Evolutionary conservation across 2,329 filamentous ascomycete genomes (phyloP), one percentile per base, ranked within the genome.

Genomic region (Fusarium sp.): DNA sequence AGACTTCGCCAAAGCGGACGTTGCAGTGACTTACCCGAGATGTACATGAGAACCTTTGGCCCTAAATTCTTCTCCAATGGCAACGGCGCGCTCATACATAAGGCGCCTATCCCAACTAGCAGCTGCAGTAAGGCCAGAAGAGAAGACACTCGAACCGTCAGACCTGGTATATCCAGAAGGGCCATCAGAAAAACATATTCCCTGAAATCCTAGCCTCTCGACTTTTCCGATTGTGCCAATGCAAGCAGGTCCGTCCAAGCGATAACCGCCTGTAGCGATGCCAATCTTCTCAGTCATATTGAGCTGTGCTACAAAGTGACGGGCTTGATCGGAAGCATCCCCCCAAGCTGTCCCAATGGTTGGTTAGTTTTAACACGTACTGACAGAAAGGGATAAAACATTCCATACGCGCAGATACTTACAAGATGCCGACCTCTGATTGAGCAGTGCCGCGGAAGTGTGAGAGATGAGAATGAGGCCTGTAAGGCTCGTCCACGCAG

Each of bases 11-110:
- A 22, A 22, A 18, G 25, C 4, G 38, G 16, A 43, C 12, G 25
- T 22, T 53, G 38, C 13, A 41, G 18, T 22, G 8, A 55, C 41
- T 45, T 34, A 55, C 52, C 65, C 73, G 15, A 94, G 84, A 70
- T 88, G 87, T 27, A 93, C 83, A 75, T 94, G 90, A 25, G 92
- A 85, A 63, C 92, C 92, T 81, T 94, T 94, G 67, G 80, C 89
- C 71, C 85, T 87, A 76, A 92, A 90, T 78, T 94, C 92, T 58
- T 76, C 43, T 25, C 81, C 82, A 80, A 84, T 81, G 62, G 81
- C 82, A 13, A 58, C 44, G 13, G 72, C 93, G 52, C 92, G 88
- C 58, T 86, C 82, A 75, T 89, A 89, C 67, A 92, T 88, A 40
- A 94, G 85, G 16, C 86, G 81, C 67, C 88, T 89, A 78, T 95